These are phyloP conservation scores for Ophidiomyces ophidiicola DNA, from an alignment of 2,329 filamentous ascomycete genomes.

Conservation along the genomic window DNA sequence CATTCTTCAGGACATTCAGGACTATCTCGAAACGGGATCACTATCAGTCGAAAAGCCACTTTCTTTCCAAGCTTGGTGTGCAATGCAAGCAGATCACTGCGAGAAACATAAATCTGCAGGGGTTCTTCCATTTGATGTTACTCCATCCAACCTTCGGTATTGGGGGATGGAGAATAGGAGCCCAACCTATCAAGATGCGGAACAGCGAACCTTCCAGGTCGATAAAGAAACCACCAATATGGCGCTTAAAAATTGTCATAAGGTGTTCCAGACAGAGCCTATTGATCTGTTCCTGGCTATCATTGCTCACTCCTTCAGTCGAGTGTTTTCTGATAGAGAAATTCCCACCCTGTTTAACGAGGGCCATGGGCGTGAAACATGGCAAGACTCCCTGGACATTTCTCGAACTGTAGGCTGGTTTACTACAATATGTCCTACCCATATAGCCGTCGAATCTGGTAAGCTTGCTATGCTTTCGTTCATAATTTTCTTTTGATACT, in stretches of 20 bases:
- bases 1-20: slow-evolving; percentile 15
- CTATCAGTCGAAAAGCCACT: slow-evolving; percentile 25
- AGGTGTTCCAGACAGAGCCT: slow-evolving; percentile 27
- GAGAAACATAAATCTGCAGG: slow-evolving; percentile 6
- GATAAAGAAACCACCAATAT: slow-evolving; percentile 23
- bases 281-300: slow-evolving; percentile 29
- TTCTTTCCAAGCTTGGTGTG: slow-evolving; percentile 31
- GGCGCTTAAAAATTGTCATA: slow-evolving; percentile 24
- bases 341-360: slow-evolving; percentile 39
- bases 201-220: slow-evolving; percentile 26
- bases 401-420: slow-evolving; percentile 42
- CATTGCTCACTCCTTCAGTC: slow-evolving; percentile 34
- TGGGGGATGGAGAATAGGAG: slow-evolving; percentile 27
- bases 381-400: slow-evolving; percentile 34
- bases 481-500: neutral
- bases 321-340: slow-evolving; percentile 32
- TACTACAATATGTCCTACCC: slow-evolving; percentile 38
- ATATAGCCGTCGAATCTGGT: slow-evolving; percentile 19
- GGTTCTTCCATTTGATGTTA: slow-evolving; percentile 20
- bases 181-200: slow-evolving; percentile 27
- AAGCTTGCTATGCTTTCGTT: slow-evolving; percentile 2
- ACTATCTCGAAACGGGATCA: slow-evolving; percentile 22
- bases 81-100: slow-evolving; percentile 22
- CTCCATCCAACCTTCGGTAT: slow-evolving; percentile 26
- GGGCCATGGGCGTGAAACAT: slow-evolving; percentile 39